Conservation (phyloP, 1,284 basidiomycete species). For the Amylostereum chailletii region DNA sequence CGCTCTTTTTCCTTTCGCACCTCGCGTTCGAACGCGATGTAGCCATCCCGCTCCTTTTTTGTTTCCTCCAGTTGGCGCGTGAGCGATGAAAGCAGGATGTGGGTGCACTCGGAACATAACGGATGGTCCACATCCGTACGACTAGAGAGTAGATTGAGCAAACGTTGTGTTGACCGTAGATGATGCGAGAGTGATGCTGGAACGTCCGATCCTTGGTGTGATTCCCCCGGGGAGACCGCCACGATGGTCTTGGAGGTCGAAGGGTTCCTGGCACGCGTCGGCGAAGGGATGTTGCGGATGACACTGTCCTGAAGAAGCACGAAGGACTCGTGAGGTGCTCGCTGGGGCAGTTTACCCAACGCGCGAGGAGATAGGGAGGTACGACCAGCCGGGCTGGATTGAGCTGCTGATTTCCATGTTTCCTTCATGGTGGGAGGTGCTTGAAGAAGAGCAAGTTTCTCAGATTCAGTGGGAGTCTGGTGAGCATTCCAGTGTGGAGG, state of each 20-base stretch:
- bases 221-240: slow-evolving; percentile 22
- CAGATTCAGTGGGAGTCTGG: slow-evolving; percentile 31
- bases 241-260: slow-evolving; percentile 18
- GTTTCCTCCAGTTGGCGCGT: slow-evolving; percentile 83
- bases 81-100: slow-evolving; percentile 70
- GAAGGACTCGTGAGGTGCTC: slow-evolving; percentile 69
- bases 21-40: slow-evolving; percentile 87
- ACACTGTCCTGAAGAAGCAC: slow-evolving; percentile 82
- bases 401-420: slow-evolving; percentile 50
- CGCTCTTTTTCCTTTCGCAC: slow-evolving; percentile 66
- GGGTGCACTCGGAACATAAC: slow-evolving; percentile 90
- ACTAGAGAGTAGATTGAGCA: slow-evolving; percentile 75
- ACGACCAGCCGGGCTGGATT: slow-evolving; percentile 22
- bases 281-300: slow-evolving; percentile 51
- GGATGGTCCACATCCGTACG: slow-evolving; percentile 89
- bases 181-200: slow-evolving; percentile 75
- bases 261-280: slow-evolving; percentile 30
- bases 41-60: slow-evolving; percentile 87
- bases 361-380: slow-evolving; percentile 37
- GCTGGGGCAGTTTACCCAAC: slow-evolving; percentile 49
- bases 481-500: slow-evolving; percentile 42
- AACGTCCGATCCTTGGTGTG: slow-evolving; percentile 35
- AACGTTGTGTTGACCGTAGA: slow-evolving; percentile 60
- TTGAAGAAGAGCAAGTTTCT: slow-evolving; percentile 48
- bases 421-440: slow-evolving; percentile 48